These are phyloP conservation scores for Rubroboletus pulcherrimus DNA, from an alignment of 768 basidiomycete species.

Conservation along the genomic window DNA sequence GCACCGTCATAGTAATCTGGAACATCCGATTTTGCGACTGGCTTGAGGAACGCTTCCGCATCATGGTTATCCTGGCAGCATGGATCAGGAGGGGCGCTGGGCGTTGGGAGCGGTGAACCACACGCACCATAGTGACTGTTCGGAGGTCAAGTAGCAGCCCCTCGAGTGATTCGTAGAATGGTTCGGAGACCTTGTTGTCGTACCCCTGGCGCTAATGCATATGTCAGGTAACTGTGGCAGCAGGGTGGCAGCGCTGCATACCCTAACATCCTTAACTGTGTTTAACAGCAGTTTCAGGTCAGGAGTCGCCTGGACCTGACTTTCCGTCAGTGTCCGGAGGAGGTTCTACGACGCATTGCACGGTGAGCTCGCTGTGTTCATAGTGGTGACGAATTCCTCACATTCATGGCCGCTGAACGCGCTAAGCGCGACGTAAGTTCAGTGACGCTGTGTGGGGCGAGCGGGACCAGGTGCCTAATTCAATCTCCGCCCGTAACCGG, in stretches of 20 bases:
- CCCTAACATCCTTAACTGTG: constrained; percentile 84
- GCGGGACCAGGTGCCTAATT: constrained; percentile 30
- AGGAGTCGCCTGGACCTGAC: constrained; percentile 58
- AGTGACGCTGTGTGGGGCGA: constrained; percentile 31
- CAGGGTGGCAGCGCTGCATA: constrained; percentile 41
- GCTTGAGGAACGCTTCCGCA: constrained; percentile 90
- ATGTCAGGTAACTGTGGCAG: constrained; percentile 20
- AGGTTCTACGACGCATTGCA: constrained; percentile 59
- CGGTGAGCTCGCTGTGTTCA: background rate
- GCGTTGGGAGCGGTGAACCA: constrained; percentile 6
- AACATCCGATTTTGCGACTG: constrained; percentile 84
- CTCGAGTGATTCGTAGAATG: constrained; percentile 93
- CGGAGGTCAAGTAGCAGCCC: constrained; percentile 83
- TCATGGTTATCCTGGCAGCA: constrained; percentile 72
- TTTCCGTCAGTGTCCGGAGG: constrained; percentile 79
- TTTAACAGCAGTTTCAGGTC: constrained; percentile 81
- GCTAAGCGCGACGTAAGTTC: constrained; percentile 24
- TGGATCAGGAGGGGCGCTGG: constrained; percentile 29
- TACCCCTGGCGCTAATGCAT: constrained; percentile 41
- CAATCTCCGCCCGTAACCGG: constrained; percentile 27
- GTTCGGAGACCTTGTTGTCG: constrained; percentile 74
- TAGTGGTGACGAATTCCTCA: background rate
- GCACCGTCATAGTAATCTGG: constrained; percentile 92
- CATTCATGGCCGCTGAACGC: constrained; percentile 29
- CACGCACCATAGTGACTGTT: constrained; percentile 62